Evolutionary conservation across 257 asterid genomes (phyloP).

Genomic region (Solanum clarkiae): DNA sequence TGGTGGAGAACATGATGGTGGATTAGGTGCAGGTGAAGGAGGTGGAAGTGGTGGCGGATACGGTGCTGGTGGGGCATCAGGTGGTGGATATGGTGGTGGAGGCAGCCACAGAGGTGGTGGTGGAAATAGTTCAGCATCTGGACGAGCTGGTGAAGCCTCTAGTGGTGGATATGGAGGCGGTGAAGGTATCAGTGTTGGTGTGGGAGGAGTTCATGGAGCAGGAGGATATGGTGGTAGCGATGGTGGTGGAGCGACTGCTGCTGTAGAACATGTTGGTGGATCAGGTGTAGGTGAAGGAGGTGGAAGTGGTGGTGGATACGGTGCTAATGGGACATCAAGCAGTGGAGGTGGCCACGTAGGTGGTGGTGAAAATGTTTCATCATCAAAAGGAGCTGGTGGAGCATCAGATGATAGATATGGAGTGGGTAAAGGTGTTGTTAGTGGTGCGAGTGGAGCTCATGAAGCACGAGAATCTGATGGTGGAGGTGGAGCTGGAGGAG

Average conservation of each 20-base stretch:
- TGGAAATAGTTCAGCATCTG: constrained; percentile 23
- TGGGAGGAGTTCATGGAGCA: constrained; percentile 33
- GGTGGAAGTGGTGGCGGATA: constrained; percentile 20
- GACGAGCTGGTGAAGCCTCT: constrained; percentile 25
- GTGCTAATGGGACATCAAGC: constrained; percentile 16
- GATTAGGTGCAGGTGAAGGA: constrained; percentile 9
- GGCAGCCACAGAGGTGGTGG: constrained; percentile 18
- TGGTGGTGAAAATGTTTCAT: constrained; percentile 31
- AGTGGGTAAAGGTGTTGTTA: constrained; percentile 35
- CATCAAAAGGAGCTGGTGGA: constrained; percentile 18
- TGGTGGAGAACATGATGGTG: constrained; percentile 16
- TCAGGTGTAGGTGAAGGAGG: neutral
- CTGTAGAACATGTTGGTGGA: neutral
- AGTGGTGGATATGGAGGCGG: constrained; percentile 26
- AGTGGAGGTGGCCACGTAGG: constrained; percentile 10
- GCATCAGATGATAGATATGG: constrained; percentile 20
- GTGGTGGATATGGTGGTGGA: constrained; percentile 11
- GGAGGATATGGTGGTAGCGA: constrained; percentile 3
- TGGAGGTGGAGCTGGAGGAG: neutral
- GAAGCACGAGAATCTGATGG: constrained; percentile 22
- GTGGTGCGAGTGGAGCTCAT: constrained; percentile 31
- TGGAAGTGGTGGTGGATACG: constrained; percentile 17
- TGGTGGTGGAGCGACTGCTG: neutral
- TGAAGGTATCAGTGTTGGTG: constrained; percentile 32
- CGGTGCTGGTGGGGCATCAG: constrained; percentile 26